A percentile compares a stretch with the other conserved stretches of the same genome.
phyloP scores from a whole-genome alignment of 192 early-diverging fungal species.

The Linnemannia schmuckeri region DNA sequence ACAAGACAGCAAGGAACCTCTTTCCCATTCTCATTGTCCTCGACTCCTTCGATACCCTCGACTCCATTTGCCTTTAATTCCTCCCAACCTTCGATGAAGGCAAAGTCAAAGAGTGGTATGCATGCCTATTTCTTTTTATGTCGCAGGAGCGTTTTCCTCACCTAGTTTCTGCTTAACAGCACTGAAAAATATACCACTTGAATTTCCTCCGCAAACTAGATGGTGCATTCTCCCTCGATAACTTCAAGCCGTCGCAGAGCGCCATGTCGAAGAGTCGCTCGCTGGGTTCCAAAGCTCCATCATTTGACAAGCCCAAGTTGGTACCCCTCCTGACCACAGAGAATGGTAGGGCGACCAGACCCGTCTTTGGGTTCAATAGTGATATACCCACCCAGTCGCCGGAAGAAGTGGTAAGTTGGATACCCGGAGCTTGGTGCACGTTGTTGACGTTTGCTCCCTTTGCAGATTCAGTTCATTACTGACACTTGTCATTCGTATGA shows the following conservation, averaged over 20 bases:
- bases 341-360: background rate
- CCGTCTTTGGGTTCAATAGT: constrained; percentile 25
- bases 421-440: background rate
- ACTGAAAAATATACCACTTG: background rate
- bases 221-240: background rate
- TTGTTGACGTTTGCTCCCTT: background rate
- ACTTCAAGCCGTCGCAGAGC: background rate
- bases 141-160: background rate
- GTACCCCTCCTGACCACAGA: background rate
- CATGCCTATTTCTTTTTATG: background rate
- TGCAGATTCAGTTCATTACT: background rate
- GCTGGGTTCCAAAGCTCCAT: background rate
- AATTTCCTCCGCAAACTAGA: background rate
- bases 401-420: constrained; percentile 29
- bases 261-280: background rate
- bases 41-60: background rate
- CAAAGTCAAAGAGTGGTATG: constrained; percentile 12
- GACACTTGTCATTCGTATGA: background rate
- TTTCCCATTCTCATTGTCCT: constrained; percentile 20
- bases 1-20: background rate
- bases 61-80: constrained; percentile 14
- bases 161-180: background rate
- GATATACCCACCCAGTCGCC: constrained; percentile 36
- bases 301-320: background rate
- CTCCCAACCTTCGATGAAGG: constrained; percentile 20